phyloP scores from a whole-genome alignment of 108 stramenopile genomes.

The Cyclotella choctawhatcheeana region DNA sequence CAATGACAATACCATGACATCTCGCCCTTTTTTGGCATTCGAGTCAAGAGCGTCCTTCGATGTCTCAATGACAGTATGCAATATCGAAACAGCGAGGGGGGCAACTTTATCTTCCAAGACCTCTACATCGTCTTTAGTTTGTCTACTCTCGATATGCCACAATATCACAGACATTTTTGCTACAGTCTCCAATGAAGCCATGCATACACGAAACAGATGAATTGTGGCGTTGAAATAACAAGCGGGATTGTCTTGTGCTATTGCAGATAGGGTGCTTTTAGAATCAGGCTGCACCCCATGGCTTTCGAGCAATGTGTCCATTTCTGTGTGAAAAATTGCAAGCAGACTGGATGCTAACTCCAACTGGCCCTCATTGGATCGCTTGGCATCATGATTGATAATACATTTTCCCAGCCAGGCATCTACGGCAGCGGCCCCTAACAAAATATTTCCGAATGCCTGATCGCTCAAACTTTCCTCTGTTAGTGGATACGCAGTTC shows the following conservation, averaged over 20 bases:
- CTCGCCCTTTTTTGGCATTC: constrained; percentile 2
- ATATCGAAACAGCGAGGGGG: constrained; percentile 30
- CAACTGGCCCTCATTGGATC: constrained; percentile 41
- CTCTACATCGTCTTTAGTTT: constrained; percentile 14
- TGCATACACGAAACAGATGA: constrained; percentile 32
- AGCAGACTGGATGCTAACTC: constrained; percentile 29
- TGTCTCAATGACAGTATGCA: constrained; percentile 22
- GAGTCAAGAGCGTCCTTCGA: constrained; percentile 30
- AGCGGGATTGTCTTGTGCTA: not conserved
- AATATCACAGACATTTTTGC: constrained; percentile 47
- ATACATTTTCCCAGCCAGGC: constrained; percentile 50
- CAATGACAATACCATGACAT: constrained; percentile 2
- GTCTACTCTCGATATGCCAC: constrained; percentile 9
- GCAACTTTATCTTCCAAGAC: constrained; percentile 18
- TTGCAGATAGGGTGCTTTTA: not conserved
- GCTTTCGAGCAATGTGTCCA: constrained; percentile 24
- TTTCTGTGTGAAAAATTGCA: constrained; percentile 33
- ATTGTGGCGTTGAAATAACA: constrained; percentile 16
- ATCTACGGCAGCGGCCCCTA: constrained; percentile 34
- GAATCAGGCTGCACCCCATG: not conserved
- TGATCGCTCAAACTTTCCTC: constrained; percentile 1
- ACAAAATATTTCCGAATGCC: not conserved
- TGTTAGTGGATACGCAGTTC: constrained; percentile 1
- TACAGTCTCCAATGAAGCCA: constrained; percentile 38
- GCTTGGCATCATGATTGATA: constrained; percentile 50